Evolutionary conservation across 371 early-diverging fungal species (phyloP), one percentile per base, ranked within the genome.

Genomic region (Capillidium rhysosporum): DNA sequence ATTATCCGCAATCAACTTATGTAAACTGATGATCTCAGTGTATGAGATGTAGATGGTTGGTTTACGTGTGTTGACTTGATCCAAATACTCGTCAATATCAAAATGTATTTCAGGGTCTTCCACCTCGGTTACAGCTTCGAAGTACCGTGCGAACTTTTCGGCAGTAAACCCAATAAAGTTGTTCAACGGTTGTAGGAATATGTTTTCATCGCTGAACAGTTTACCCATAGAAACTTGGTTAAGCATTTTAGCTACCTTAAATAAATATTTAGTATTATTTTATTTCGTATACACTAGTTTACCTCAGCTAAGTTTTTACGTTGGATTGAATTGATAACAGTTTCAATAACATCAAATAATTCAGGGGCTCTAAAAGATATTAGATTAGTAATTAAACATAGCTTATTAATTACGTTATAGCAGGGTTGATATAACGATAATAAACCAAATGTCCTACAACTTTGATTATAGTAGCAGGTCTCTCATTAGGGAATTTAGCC

Each of bases 371-470:
- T 89, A 61, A 40, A 57, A 24, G 4, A 25, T 41, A 14, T 43
- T 10, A 14, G 51, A 41, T 48, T 52, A 44, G 46, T 14, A 57
- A 26, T 2, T 5, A 41, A 14, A 41, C 34, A 40, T 28, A 28
- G 28, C 14, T 26, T 30, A 31, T 18, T 2, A 68, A 78, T 72
- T 72, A 84, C 78, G 89, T 79, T 57, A 98, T 93, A n/a, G 90
- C 96, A 18, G 95, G 96, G 65, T 92, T 94, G 58, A 98, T 79
- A 66, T 93, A 96, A 34, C 93, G 82, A 67, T 93, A 93, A 67
- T 92, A 98, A 38, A 98, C 82, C 59, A 95, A 69, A 60, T 93
- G 85, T 8, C 94, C 93, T 38, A 98, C 81, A 18, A 90, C 77
- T 59, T 81, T 80, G 52, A 79, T 72, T 48, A 92, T 80, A 54